Conservation (phyloP, 2,329 filamentous ascomycete genomes). For the Cordyceps militaris region DNA sequence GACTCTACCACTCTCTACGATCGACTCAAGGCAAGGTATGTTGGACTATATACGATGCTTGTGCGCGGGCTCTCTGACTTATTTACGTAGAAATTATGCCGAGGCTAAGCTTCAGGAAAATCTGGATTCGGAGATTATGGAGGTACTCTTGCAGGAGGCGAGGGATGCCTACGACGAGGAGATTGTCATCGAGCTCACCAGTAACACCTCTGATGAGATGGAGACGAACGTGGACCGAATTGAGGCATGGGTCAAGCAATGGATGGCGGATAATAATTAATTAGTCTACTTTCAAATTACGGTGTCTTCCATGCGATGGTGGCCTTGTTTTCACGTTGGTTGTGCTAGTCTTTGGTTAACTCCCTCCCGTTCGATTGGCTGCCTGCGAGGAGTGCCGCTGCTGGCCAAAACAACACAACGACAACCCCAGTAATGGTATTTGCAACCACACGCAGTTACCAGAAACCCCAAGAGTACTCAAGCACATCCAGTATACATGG, state of each 20-base stretch:
- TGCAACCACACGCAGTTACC: too few relatives aligned
- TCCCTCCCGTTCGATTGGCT: too few relatives aligned
- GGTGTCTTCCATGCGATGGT: too few relatives aligned
- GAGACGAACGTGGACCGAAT: constrained; percentile 83
- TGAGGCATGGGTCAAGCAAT: constrained; percentile 71
- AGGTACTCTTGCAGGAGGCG: constrained; percentile 86
- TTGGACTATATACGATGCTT: neutral
- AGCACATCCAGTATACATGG: too few relatives aligned
- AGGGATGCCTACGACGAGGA: constrained; percentile 77
- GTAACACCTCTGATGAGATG: constrained; percentile 75
- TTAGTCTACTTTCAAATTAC: neutral
- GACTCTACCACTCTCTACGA: constrained; percentile 79
- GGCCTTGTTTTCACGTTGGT: too few relatives aligned
- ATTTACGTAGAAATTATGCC: constrained; percentile 59
- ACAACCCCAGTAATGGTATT: too few relatives aligned
- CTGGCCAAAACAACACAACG: too few relatives aligned
- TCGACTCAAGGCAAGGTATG: constrained; percentile 64
- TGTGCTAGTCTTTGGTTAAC: too few relatives aligned
- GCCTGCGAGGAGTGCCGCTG: too few relatives aligned
- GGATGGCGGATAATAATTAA: constrained; percentile 58
- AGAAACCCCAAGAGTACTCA: too few relatives aligned
- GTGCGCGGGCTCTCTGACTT: neutral
- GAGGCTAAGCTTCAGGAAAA: constrained; percentile 93
- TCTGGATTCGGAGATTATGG: constrained; percentile 95
- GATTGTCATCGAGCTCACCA: constrained; percentile 82